Evolutionary conservation across 1,139 yeast species (phyloP).

Genomic region (Pneumocystis murina): DNA sequence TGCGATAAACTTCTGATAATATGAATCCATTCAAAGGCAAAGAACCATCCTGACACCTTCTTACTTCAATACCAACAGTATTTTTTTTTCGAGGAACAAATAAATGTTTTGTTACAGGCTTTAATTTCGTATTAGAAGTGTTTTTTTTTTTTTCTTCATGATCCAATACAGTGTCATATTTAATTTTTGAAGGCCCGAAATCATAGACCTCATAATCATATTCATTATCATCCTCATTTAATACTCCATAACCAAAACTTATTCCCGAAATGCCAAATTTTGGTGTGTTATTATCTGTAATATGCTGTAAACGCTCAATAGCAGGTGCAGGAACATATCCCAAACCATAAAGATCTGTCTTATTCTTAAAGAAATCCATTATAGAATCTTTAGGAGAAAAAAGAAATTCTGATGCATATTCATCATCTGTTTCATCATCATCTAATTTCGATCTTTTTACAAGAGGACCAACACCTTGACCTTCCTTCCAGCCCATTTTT

Average conservation of each 20-base stretch:
- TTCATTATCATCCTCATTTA: constrained; percentile 14
- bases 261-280: background rate
- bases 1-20: constrained; percentile 1
- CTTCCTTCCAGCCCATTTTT: constrained; percentile 21
- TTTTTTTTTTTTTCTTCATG: constrained; percentile 6
- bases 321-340: background rate
- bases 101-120: constrained; percentile 4
- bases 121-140: background rate
- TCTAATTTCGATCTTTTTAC: background rate
- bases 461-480: constrained; percentile 18
- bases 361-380: background rate
- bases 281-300: background rate
- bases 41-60: constrained; percentile 15
- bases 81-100: constrained; percentile 4
- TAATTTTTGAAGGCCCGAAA: constrained; percentile 11
- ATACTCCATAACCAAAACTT: constrained; percentile 13
- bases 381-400: background rate
- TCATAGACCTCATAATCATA: constrained; percentile 14
- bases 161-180: constrained; percentile 8
- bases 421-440: background rate
- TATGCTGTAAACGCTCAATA: background rate
- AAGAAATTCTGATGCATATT: background rate
- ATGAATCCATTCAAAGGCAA: constrained; percentile 16
- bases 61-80: background rate
- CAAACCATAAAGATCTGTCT: background rate